Base-by-base conservation (phyloP, 805 yeast species). In the Yamadazyma takamatsuzukensis region DNA sequence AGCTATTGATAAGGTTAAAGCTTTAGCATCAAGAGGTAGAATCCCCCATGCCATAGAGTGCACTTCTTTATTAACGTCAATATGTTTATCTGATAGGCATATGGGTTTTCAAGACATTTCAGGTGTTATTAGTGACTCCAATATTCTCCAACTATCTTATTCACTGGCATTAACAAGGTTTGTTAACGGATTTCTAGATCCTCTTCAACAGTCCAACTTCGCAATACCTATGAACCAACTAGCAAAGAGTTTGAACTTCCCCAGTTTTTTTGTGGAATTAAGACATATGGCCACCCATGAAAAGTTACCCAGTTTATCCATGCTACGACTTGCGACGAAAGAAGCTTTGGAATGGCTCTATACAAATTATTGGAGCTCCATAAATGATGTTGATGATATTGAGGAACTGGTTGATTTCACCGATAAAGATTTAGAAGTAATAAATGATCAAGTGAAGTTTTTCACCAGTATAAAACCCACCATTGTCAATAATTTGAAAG, bases 261-360 rank as follows among this genome's bases (percentile, higher is more conserved):
- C 97, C 0, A 68, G 80, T 19, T 74, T 73, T 48, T 87, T 93
- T 56, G 98, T 93, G 1, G 98, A 93, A 49, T 52, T 87, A 18
- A 69, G 98, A 35, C 97, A 93, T 55, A 74, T 76, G 47, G 89
- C 94, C 4, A 90, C 98, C 0, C 98, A 93, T 55, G 97, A 90
- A 47, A 63, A 67, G 12, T 56, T 93, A 16, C 96, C 97, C 1
- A 68, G 82, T 19, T 47, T 86, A 25, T 77, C 72, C 25, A 68
- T 83, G 58, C 63, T 89, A n/a, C 64, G 94, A 23, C 50, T 64
- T n/a, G 73, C 80, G 10, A 59, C 77, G 2, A 49, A 56, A 4
- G 62, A 72, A 30, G 95, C 95, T 0, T 54, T 90, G 29, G 61
- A 58, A 5, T 93, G 97, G 97, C 59, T 90, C 2, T 70, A 70